Evolutionary conservation across 1,284 basidiomycete genomes (phyloP), one percentile per base, ranked within the genome.

Genomic region (Afroboletus lepidellus): DNA sequence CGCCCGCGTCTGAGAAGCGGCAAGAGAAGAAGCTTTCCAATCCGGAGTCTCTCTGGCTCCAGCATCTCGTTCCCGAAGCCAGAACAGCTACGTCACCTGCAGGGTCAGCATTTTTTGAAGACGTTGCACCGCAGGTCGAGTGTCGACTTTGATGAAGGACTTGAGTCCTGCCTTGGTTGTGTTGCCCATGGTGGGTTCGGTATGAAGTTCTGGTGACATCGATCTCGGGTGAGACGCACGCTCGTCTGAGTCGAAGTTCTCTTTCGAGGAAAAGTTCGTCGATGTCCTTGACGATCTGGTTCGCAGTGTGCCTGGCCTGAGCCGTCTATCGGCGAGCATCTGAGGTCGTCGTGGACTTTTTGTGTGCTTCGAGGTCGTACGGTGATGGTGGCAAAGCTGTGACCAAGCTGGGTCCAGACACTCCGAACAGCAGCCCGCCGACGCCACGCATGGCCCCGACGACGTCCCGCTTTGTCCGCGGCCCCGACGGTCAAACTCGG

Each of bases 1-100:
- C n/a, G n/a, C n/a, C n/a, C n/a, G n/a, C n/a, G n/a, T n/a, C n/a
- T n/a, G n/a, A n/a, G n/a, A n/a, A n/a, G n/a, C n/a, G n/a, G n/a
- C n/a, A n/a, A n/a, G n/a, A n/a, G n/a, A n/a, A n/a, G n/a, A n/a
- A 96, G 74, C 63, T 94, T 94, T 94, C 90, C 95, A 99, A 65
- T 99, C 97, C 15, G 87, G 2, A 99, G 77, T 3, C 91, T 82
- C 54, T 96, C 92, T 68, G 99, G 84, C 66, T 98, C 95, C 33
- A 98, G 81, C 90, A 98, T 93, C 69, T 98, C 95, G 67, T 96
- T 98, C 74, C 99, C 96, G 12, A 99, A 80, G 0, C 98, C 94
- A 36, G 92, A 87, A 66, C 98, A 99, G 72, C 93, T 95, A 61
- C 13, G 49, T 60, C 29, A 46, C 32, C 8, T 23, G 25, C n/a